Evolutionary conservation across 2,329 filamentous ascomycete species (phyloP), one percentile per base, ranked within the genome.

Genomic region (Aaosphaeria pasadenensis): DNA sequence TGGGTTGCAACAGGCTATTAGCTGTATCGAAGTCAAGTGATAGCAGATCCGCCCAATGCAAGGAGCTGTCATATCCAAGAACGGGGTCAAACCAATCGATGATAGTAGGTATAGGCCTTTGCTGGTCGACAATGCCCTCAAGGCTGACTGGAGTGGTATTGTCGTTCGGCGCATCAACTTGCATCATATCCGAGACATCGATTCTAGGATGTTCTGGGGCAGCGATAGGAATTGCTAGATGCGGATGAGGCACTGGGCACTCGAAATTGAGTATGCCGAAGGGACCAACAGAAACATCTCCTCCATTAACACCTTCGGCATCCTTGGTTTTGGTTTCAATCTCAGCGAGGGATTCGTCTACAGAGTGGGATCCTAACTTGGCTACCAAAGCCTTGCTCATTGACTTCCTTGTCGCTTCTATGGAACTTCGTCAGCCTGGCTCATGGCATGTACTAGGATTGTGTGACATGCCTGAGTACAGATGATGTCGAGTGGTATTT

Each of bases 271-370:
- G 29, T 7, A 43, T 17, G 3, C 41, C 30, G 29, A 43, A 43
- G 11, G 30, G 41, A 2, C 30, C 39, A 9, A 43, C 17, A 30
- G 17, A 11, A 24, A 43, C 7, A 39, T 47, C 45, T 29, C 6
- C 39, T 24, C 13, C 30, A 29, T 33, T 11, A 5, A 28, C 31
- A 30, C 43, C 40, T 28, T 45, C 4, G 3, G 43, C 7, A 9
- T 48, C 38, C 31, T 42, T 29, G 24, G 42, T 45, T 39, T 39
- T 35, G 13, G 31, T 30, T 31, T 51, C 46, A 17, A 48, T 43
- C 31, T 48, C 46, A 31, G 42, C 49, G 17, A 51, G 43, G n/a
- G 45, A 51, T 43, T 17, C 45, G 43, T 51, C 49, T 6, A 51
- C 43, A 11, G 49, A 42, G 17, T 32, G 42, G 5, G 45, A 31